Evolutionary conservation across 2,329 filamentous ascomycete genomes (phyloP).

Genomic region (Pseudogymnoascus sp.): DNA sequence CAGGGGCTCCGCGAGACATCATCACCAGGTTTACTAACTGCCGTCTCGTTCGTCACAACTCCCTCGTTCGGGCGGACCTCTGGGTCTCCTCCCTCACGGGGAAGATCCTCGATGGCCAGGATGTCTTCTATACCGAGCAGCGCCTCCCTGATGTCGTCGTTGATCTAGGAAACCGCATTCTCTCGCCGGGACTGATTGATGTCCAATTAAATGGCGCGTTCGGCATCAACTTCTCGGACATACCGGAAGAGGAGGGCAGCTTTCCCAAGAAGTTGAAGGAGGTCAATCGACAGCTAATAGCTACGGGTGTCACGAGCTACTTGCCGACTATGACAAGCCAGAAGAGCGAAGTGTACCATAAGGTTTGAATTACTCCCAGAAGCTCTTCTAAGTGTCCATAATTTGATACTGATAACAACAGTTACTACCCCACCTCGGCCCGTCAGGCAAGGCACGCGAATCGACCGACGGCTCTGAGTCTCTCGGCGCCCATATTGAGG

Average conservation of each 20-base stretch:
- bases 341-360: conserved; percentile 70
- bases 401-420: conserved; percentile 24
- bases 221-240: conserved; percentile 82
- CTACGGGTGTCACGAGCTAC: conserved; percentile 82
- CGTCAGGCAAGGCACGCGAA: conserved; percentile 52
- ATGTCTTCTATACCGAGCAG: conserved; percentile 59
- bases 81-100: conserved; percentile 79
- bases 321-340: conserved; percentile 80
- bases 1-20: conserved; percentile 36
- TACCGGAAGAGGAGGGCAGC: conserved; percentile 55
- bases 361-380: conserved; percentile 36
- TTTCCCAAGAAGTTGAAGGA: conserved; percentile 63
- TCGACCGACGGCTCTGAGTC: conserved; percentile 71
- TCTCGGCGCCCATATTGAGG: conserved; percentile 83
- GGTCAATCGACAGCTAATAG: conserved; percentile 62
- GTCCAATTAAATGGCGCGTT: conserved; percentile 88
- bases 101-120: conserved; percentile 67
- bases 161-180: conserved; percentile 72
- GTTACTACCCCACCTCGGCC: conserved; percentile 68
- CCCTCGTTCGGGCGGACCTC: conserved; percentile 67
- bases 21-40: conserved; percentile 90
- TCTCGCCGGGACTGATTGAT: conserved; percentile 82
- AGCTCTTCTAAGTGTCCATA: background rate
- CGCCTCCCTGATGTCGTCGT: conserved; percentile 64
- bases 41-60: conserved; percentile 59